Evolutionary conservation across 169 alveolate species (phyloP), one percentile per base, ranked within the genome.

Genomic region (Neospora caninum): DNA sequence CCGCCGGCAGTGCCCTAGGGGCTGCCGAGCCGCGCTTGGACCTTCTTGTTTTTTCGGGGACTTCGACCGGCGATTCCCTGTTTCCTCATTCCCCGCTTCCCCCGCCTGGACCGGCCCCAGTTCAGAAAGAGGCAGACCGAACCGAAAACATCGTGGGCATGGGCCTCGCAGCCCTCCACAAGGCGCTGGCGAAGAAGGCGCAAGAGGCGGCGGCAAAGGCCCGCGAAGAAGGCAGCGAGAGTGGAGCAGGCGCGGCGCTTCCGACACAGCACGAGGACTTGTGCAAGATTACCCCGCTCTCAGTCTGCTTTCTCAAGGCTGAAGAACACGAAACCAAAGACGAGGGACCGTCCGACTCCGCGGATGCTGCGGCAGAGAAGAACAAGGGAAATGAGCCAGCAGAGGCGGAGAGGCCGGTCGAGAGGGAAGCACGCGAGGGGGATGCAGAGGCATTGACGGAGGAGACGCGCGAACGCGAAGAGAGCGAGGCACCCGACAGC

Each of bases 91-190:
- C n/a, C n/a, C 13, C 58, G 58, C 58, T 49, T 49, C 58, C 73
- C n/a, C 31, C 73, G 73, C 31, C 73, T 9, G 7, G 34, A 4
- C 7, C 73, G 73, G 7, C 73, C 0, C 34, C 73, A 29, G 4
- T 43, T 41, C 43, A 36, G 84, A 73, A 73, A 9, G 42, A 34
- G 9, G 42, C 84, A 22, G 84, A 31, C 43, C 53, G 89, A 7
- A 20, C 89, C 1, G 43, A 82, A 29, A 82, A 82, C 41, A 38
- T 82, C 53, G 73, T 64, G n/a, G 89, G 89, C 41, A 42, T 82
- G 69, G 89, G 89, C 64, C 89, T 82, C 53, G 89, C 89, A 9
- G 89, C 89, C 38, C 38, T 82, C 36, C 89, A 42, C 69, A 82
- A 82, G 67, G 89, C 89, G 45, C 43, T 73, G 84, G 84, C 84